Base-by-base conservation (phyloP, 495 filamentous ascomycete genomes). In the Trichoderma reesei region DNA sequence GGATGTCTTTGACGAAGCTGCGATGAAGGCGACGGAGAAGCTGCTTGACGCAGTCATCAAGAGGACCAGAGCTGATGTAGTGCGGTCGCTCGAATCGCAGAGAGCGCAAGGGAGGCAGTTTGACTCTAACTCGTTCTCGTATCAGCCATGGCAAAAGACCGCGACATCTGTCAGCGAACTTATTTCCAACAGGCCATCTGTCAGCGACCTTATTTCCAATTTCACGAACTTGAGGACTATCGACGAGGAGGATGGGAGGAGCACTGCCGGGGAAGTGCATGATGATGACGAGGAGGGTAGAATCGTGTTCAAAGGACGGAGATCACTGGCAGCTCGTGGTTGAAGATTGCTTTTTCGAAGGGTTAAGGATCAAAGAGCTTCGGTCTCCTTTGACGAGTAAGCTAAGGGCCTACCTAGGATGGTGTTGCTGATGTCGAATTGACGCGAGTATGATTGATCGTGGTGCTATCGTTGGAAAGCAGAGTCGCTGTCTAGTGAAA, bases 1-100 rank as follows among this genome's bases (percentile, higher is more conserved):
- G 0, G 72, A 70, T 36, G 64, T 31, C 26, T 56, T 56, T 34
- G 51, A 36, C 31, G 51, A 56, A 16, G 16, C 13, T 11, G 1
- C 51, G 14, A 56, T 56, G 51, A 34, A 3, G 0, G 4, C 16
- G 8, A 56, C 51, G 14, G 26, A 33, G 16, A 33, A 8, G 0
- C 7, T 33, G 2, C 51, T 56, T 2, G 9, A 56, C 20, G 31
- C 20, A 33, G 11, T 56, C 51, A 36, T 33, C 2, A 9, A 14
- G 26, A 56, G 18, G 26, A 56, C 51, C 14, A 31, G 51, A 14
- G 51, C 8, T 33, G 51, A 56, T 34, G 51, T 20, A n/a, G 34
- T 56, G 13, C 51, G 51, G 13, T 34, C 31, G 5, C 51, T 56
- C 31, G 26, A 33, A n/a, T 33, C 20, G 10, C 51, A 56, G 16